phyloP scores from a whole-genome alignment of 1,139 yeast species.

The Nakaseomyces glabratus region DNA sequence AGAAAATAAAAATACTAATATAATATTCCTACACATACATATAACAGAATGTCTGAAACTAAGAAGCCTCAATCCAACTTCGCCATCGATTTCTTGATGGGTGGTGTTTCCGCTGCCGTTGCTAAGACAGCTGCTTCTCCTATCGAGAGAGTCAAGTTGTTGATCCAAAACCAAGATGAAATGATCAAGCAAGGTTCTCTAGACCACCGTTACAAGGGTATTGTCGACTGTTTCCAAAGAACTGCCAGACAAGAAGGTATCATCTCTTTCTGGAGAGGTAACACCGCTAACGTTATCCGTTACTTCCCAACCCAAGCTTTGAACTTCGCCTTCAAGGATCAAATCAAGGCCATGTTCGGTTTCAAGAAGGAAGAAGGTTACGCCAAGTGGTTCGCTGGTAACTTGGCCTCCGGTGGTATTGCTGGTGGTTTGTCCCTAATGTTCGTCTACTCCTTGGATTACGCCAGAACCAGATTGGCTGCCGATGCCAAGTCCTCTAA shows the following conservation, averaged over 20 bases:
- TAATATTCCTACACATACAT: background rate
- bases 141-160: conserved; percentile 71
- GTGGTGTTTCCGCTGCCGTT: conserved; percentile 80
- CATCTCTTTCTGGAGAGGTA: conserved; percentile 71
- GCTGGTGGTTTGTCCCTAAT: conserved; percentile 72
- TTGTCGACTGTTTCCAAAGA: conserved; percentile 61
- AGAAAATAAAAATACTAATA: background rate
- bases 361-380: conserved; percentile 58
- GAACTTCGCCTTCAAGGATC: conserved; percentile 78
- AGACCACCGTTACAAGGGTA: conserved; percentile 57
- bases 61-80: conserved; percentile 31
- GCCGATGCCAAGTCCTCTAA: conserved; percentile 68
- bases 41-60: conserved; percentile 12
- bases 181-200: conserved; percentile 76
- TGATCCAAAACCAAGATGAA: conserved; percentile 76
- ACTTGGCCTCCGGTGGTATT: conserved; percentile 75
- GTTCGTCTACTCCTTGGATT: conserved; percentile 73
- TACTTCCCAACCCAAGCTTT: conserved; percentile 79
- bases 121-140: conserved; percentile 81
- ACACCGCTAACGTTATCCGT: conserved; percentile 75
- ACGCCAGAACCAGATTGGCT: conserved; percentile 79
- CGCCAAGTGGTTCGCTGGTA: conserved; percentile 67
- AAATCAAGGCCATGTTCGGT: conserved; percentile 69
- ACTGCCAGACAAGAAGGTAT: conserved; percentile 65
- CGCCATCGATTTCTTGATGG: conserved; percentile 58